Evolutionary conservation across 2,329 filamentous ascomycete species (phyloP).

Genomic region (Aspergillus alliaceus): DNA sequence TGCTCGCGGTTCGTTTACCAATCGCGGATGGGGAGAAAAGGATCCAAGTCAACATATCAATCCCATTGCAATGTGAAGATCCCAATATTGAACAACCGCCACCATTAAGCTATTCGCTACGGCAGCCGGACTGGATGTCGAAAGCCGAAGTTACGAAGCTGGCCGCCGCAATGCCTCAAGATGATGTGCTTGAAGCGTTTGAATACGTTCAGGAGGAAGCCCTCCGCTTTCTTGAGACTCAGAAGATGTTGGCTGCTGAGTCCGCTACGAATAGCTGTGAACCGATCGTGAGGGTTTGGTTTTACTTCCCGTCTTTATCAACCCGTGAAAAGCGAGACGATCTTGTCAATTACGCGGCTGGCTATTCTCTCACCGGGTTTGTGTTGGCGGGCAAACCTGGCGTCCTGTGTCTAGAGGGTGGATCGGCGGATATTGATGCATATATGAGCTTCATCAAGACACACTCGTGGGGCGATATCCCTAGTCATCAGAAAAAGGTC

Average conservation of each 20-base stretch:
- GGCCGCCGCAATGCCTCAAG: slow-evolving; percentile 39
- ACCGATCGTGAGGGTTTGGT: slow-evolving; percentile 57
- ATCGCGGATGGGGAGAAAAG: slow-evolving; percentile 22
- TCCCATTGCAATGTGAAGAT: slow-evolving; percentile 23
- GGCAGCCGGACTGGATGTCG: slow-evolving; percentile 55
- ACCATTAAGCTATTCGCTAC: slow-evolving; percentile 34
- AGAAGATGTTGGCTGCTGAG: slow-evolving; percentile 5
- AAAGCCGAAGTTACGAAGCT: slow-evolving; percentile 48
- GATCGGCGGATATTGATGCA: slow-evolving; percentile 50
- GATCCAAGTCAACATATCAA: slow-evolving; percentile 30
- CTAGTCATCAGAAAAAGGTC: slow-evolving; percentile 62
- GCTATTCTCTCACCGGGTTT: slow-evolving; percentile 58
- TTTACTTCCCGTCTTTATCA: slow-evolving; percentile 63
- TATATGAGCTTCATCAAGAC: slow-evolving; percentile 66
- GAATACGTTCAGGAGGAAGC: slow-evolving; percentile 46
- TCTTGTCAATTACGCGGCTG: slow-evolving; percentile 54
- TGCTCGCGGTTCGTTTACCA: slow-evolving; percentile 25
- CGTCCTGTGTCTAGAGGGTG: slow-evolving; percentile 36
- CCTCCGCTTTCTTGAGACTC: slow-evolving; percentile 26
- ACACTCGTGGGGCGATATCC: slow-evolving; percentile 63
- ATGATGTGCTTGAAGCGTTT: slow-evolving; percentile 49
- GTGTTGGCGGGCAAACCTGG: slow-evolving; percentile 62
- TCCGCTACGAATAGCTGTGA: background rate
- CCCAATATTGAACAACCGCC: slow-evolving; percentile 23
- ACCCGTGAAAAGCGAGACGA: slow-evolving; percentile 61